phyloP scores from a whole-genome alignment of 768 basidiomycete species.

The Psilocybe cyanescens region DNA sequence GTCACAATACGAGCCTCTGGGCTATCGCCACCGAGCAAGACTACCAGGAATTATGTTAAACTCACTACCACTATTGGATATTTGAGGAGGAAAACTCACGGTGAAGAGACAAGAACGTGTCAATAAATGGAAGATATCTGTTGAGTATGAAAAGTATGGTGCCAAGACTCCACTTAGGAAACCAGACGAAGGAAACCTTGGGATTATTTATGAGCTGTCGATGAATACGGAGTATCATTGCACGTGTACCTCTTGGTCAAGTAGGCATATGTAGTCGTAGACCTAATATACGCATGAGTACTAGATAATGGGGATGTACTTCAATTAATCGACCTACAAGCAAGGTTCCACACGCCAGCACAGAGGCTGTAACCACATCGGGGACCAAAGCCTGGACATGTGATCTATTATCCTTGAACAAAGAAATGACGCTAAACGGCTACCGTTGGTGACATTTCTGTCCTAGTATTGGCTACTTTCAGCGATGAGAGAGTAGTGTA shows the following conservation, averaged over 20 bases:
- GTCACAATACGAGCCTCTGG: too few relatives aligned
- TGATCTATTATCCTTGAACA: too few relatives aligned
- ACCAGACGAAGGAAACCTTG: constrained; percentile 2
- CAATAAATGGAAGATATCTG: not conserved
- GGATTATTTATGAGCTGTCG: not conserved
- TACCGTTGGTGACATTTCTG: too few relatives aligned
- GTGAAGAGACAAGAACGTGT: not conserved
- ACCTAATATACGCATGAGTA: not conserved
- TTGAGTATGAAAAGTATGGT: not conserved
- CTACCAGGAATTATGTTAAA: too few relatives aligned
- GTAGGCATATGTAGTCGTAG: not conserved
- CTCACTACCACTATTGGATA: too few relatives aligned
- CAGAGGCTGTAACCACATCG: not conserved
- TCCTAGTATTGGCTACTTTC: too few relatives aligned
- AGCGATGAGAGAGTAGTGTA: too few relatives aligned
- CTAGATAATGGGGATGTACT: not conserved
- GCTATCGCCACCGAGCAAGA: too few relatives aligned
- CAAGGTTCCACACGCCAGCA: not conserved
- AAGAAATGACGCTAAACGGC: too few relatives aligned
- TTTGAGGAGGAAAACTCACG: not conserved
- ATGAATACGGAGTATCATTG: not conserved
- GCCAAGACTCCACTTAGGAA: not conserved
- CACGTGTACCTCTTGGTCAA: not conserved
- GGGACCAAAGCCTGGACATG: not conserved
- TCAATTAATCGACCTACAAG: not conserved